A percentile compares a stretch with the other conserved stretches of the same genome.
These are phyloP conservation scores for Eucalyptus urophylla DNA, from an alignment of 345 rosid genomes.

Conservation along the genomic window DNA sequence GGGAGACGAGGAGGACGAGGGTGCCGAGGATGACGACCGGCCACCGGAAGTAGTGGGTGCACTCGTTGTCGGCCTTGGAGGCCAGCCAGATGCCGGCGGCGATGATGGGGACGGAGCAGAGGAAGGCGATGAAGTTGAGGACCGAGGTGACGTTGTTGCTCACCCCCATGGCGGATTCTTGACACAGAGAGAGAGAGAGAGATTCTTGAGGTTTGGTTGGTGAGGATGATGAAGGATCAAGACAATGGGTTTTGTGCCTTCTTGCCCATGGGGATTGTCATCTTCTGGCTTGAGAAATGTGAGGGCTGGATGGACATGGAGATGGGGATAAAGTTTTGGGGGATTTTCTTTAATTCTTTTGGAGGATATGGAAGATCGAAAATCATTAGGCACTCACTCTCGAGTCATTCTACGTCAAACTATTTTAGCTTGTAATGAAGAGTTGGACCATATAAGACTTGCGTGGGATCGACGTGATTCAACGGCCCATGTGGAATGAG, in stretches of 20 bases:
- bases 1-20: slow-evolving; percentile 75
- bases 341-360: not conserved
- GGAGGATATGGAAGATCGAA: not conserved
- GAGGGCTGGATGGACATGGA: not conserved
- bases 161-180: slow-evolving; percentile 39
- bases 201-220: not conserved
- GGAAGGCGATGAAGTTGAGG: slow-evolving; percentile 70
- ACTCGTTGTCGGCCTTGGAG: slow-evolving; percentile 69
- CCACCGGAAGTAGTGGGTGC: slow-evolving; percentile 76
- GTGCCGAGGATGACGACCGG: slow-evolving; percentile 71
- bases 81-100: slow-evolving; percentile 88
- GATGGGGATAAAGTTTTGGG: not conserved
- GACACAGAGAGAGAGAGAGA: not conserved
- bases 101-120: slow-evolving; percentile 83
- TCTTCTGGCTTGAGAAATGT: not conserved
- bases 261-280: not conserved
- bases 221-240: not conserved
- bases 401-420: not conserved
- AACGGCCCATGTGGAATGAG: not conserved
- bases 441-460: not conserved
- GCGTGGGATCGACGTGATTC: not conserved
- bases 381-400: not conserved
- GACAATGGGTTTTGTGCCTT: not conserved
- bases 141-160: slow-evolving; percentile 85
- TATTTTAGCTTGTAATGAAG: no score